Evolutionary conservation across 169 alveolate genomes (phyloP), one percentile per base, ranked within the genome.

Genomic region (Plasmodium billcollinsi): DNA sequence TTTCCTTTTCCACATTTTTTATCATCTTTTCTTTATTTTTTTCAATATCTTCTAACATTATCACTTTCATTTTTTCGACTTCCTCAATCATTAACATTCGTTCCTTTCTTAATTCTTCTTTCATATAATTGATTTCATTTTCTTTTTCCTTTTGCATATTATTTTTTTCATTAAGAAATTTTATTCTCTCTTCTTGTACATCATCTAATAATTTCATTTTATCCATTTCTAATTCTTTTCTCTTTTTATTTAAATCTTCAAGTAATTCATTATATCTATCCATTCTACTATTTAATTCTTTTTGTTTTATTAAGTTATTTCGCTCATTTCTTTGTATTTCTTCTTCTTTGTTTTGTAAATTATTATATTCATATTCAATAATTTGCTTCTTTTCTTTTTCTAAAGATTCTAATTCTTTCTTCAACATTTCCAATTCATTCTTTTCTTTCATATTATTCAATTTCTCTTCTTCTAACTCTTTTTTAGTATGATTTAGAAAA

Each of bases 281-380:
- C 2, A 80, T 80, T 80, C 83, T 67, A 49, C 52, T 80, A 43
- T 80, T 80, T 61, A 80, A 18, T 69, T 80, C 90, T 21, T 80
- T 80, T 43, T 80, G 85, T 63, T 80, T 80, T 5, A 80, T 80
- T 7, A 80, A 50, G 20, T 69, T 69, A 56, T 54, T 80, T 67
- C 90, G 56, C 29, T 80, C 90, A 70, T 80, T 80, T 80, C 90
- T 52, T 69, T 73, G 67, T 73, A 80, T 15, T 56, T 80, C 90
- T 59, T 80, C 90, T 80, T 80, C 90, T 52, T 67, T 80, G 70
- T 56, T 80, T 45, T 80, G 90, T 29, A 80, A 69, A 67, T 80
- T 80, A 15, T 62, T 80, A 50, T 80, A 80, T 69, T 80, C 90
- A 43, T 85, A 29, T 39, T 80, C 90, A 49, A 80, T 80, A 7